Base-by-base conservation (phyloP, 2,329 filamentous ascomycete genomes). In the Calonectria montana region DNA sequence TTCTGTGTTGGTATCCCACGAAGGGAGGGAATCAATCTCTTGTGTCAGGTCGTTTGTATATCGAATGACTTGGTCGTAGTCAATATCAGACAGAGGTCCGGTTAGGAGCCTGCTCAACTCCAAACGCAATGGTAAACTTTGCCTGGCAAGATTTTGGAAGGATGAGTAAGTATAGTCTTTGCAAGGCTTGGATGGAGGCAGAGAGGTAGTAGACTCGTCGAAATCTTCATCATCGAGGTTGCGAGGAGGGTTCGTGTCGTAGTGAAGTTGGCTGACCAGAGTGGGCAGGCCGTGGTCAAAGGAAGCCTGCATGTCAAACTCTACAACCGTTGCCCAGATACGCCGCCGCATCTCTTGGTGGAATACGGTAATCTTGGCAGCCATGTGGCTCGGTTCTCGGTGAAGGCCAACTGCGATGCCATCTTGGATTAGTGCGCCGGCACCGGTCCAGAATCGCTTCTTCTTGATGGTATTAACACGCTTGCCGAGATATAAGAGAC, bases 381-480 rank as follows among this genome's bases (percentile, higher is more conserved):
- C 84, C 83, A 90, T 88, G 70, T 87, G 85, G 75, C 88, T 87
- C 3, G 89, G 89, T 77, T 91, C 90, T 21, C 88, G 87, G 75
- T 92, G 90, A 57, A 92, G 83, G 18, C 89, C 90, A 35, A 91
- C 87, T 2, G 87, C 87, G 69, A 91, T 88, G 67, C 88, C 89
- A 64, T 91, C 88, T 59, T 89, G 88, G 16, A 91, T 86, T 68
- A 91, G 83, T 6, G 87, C 84, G 0, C 90, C 89, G 1, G 90
- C 85, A 45, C 86, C 85, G 18, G 88, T 90, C 90, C 90, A 91
- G 80, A 90, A 91, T 15, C 89, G 85, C 85, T 91, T 91, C 86
- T 91, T 91, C 84, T 91, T 91, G 74, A 91, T 87, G 2, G 88
- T 89, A 81, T 92, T 92, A 74, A 91, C 87, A 35, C 88, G 85